Evolutionary conservation across 768 basidiomycete genomes (phyloP).

Genomic region (Suillus variegatus): DNA sequence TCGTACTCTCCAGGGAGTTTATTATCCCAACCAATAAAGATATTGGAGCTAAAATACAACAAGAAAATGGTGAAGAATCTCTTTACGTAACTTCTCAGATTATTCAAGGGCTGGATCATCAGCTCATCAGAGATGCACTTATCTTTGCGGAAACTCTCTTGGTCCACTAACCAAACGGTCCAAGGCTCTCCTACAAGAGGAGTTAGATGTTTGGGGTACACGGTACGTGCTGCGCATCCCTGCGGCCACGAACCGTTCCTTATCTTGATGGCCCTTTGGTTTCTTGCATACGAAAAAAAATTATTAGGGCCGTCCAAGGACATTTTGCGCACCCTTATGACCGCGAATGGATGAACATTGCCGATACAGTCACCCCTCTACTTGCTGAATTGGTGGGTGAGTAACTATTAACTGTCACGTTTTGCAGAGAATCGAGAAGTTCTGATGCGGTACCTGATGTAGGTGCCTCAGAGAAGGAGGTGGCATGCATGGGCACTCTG

Average conservation of each 20-base stretch:
- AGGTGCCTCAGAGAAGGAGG: slow-evolving; percentile 89
- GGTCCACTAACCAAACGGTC: slow-evolving; percentile 81
- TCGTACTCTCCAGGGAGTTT: slow-evolving; percentile 53
- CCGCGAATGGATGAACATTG: slow-evolving; percentile 81
- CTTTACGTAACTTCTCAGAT: slow-evolving; percentile 5
- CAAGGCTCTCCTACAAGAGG: slow-evolving; percentile 71
- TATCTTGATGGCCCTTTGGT: slow-evolving; percentile 18
- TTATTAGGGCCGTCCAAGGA: slow-evolving; percentile 74
- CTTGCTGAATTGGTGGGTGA: slow-evolving; percentile 84
- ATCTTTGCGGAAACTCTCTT: slow-evolving; percentile 96
- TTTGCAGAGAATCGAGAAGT: not conserved
- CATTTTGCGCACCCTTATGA: slow-evolving; percentile 89
- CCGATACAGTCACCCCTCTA: slow-evolving; percentile 67
- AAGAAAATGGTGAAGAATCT: slow-evolving; percentile 37
- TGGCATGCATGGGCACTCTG: slow-evolving; percentile 93
- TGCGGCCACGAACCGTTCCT: not conserved
- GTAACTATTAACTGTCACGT: slow-evolving; percentile 23
- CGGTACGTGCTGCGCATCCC: slow-evolving; percentile 41
- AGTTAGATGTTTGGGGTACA: slow-evolving; percentile 82
- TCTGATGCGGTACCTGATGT: slow-evolving; percentile 6
- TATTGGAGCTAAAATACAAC: slow-evolving; percentile 43
- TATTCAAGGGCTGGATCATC: slow-evolving; percentile 12
- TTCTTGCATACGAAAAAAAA: slow-evolving; percentile 7
- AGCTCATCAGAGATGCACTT: slow-evolving; percentile 63
- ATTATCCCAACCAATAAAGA: slow-evolving; percentile 54